A percentile compares a stretch with the other conserved stretches of the same genome.
Evolutionary conservation across 129 eudicot genomes (phyloP).

Genomic region (Heracleum sosnowskyi): DNA sequence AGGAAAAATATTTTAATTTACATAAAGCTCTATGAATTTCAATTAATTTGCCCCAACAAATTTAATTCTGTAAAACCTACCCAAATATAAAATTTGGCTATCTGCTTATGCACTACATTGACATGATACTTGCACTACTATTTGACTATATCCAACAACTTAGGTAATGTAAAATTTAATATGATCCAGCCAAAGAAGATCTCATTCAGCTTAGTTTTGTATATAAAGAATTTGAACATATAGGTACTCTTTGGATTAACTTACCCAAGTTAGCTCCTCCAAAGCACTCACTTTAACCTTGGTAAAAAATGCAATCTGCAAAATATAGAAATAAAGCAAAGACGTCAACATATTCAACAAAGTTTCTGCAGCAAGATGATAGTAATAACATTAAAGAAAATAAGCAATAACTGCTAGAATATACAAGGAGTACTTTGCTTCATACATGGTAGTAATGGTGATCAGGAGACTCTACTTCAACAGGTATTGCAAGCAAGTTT

Average conservation of each 20-base stretch:
- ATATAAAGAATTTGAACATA: background rate
- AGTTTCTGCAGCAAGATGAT: background rate
- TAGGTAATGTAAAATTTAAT: background rate
- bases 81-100: background rate
- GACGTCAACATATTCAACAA: background rate
- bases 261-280: conserved; percentile 89
- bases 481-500: conserved; percentile 65
- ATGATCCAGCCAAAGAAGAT: background rate
- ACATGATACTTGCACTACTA: background rate
- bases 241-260: conserved; percentile 9
- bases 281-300: conserved; percentile 45
- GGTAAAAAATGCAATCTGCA: conserved; percentile 88
- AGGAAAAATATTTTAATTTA: background rate
- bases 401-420: background rate
- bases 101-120: background rate
- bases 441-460: conserved; percentile 87
- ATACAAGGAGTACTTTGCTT: background rate
- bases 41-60: background rate
- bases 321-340: conserved; percentile 7
- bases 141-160: background rate
- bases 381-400: background rate
- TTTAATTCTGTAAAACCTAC: background rate
- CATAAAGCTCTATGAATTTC: background rate
- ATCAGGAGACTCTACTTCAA: conserved; percentile 75
- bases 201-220: background rate